A percentile compares a stretch with the other conserved stretches of the same genome.
Evolutionary conservation across 106 monocot genomes (phyloP).

Genomic region (Allium fistulosum): DNA sequence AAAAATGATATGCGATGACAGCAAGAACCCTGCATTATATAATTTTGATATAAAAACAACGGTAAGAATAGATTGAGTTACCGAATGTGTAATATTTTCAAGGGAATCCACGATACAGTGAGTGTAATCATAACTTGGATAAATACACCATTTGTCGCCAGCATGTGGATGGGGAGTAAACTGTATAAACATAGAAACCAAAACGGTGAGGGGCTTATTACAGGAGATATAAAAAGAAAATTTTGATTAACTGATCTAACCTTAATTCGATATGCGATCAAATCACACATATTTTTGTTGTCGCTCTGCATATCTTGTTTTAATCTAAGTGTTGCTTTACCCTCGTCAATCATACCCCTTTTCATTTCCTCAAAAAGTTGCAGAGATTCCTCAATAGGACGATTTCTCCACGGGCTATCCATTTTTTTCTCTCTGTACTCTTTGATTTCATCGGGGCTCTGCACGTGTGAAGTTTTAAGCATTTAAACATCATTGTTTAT

Average conservation of each 20-base stretch:
- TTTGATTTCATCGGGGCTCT: constrained; percentile 86
- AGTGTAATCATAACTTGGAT: constrained; percentile 95
- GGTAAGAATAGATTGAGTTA: constrained; percentile 18
- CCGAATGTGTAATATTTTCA: constrained; percentile 96
- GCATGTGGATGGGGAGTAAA: constrained; percentile 95
- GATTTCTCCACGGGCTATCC: constrained; percentile 98
- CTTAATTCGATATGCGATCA: constrained; percentile 98
- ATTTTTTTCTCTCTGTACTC: constrained; percentile 86
- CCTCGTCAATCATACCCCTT: constrained; percentile 81
- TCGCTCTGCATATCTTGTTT: constrained; percentile 99
- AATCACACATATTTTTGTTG: constrained; percentile 97
- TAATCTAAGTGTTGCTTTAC: constrained; percentile 88
- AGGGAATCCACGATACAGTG: constrained; percentile 99
- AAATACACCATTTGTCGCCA: constrained; percentile 98
- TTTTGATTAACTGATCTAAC: constrained; percentile 20
- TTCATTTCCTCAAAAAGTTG: constrained; percentile 87
- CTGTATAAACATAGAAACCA: constrained; percentile 29
- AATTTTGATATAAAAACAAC: no score
- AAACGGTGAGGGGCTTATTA: neutral
- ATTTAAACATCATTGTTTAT: no score
- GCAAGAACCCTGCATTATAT: no score
- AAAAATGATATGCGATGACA: no score
- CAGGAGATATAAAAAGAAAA: neutral
- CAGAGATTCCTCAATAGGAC: constrained; percentile 81
- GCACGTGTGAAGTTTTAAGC: neutral